Evolutionary conservation across 768 basidiomycete species (phyloP).

Genomic region (Lanmaoa pseudosensibilis): DNA sequence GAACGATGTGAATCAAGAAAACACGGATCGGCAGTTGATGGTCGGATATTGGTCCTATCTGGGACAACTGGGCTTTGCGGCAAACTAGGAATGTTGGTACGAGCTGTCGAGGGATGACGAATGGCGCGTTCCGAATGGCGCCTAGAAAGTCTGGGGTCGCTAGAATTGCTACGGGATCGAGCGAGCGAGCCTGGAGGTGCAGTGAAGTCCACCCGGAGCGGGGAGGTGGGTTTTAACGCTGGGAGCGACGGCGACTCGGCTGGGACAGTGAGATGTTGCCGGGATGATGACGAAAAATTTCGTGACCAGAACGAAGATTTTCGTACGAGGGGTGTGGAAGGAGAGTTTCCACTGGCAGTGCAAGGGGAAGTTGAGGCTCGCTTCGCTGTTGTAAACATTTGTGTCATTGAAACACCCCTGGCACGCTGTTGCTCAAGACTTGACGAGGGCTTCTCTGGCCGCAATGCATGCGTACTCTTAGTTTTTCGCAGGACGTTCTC

Average conservation of each 20-base stretch:
- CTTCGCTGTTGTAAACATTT: slow-evolving; percentile 43
- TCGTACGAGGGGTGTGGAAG: slow-evolving; percentile 47
- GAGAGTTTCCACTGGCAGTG: slow-evolving; percentile 20
- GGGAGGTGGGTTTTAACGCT: slow-evolving; percentile 43
- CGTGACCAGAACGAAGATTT: slow-evolving; percentile 70
- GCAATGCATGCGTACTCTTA: slow-evolving; percentile 49
- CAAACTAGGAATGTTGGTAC: slow-evolving; percentile 11
- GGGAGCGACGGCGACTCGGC: slow-evolving; percentile 38
- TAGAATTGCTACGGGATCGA: slow-evolving; percentile 21
- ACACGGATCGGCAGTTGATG: slow-evolving; percentile 20
- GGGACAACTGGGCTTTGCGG: slow-evolving; percentile 6
- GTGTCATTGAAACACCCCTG: slow-evolving; percentile 60
- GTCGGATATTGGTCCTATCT: slow-evolving; percentile 13
- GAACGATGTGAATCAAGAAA: slow-evolving; percentile 15
- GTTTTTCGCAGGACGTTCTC: slow-evolving; percentile 42
- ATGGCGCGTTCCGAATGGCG: slow-evolving; percentile 41
- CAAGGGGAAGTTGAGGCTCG: slow-evolving; percentile 39
- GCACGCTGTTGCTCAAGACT: slow-evolving; percentile 33
- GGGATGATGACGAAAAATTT: slow-evolving; percentile 42
- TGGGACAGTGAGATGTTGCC: slow-evolving; percentile 31
- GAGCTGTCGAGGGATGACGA: slow-evolving; percentile 12
- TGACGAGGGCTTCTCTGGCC: slow-evolving; percentile 12
- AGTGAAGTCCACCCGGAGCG: slow-evolving; percentile 39
- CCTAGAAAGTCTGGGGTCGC: slow-evolving; percentile 39
- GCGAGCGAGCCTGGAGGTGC: slow-evolving; percentile 13